Evolutionary conservation across 192 early-diverging fungal species (phyloP), one percentile per base, ranked within the genome.

Genomic region (Backusella tarrabulga): DNA sequence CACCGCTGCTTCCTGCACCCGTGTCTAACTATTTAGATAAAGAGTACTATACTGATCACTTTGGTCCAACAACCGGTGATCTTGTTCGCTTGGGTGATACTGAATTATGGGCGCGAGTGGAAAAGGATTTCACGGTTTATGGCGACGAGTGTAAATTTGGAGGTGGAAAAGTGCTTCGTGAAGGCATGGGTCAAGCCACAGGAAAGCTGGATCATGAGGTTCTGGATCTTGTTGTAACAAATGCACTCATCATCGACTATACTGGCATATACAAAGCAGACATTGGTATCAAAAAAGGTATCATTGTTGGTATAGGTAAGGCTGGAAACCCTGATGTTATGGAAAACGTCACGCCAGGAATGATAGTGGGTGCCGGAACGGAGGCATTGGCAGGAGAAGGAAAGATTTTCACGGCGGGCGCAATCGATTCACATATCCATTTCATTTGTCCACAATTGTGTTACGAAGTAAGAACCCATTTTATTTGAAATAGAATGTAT

Each of bases 61-160:
- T 93, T 80, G 97, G 97, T 6, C 97, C 97, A 19, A 99, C 97
- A 0, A 90, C 88, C 12, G 97, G 97, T 19, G 97, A 99, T 84
- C 87, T 88, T n/a, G 88, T 99, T 29, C 88, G 95, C 40, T 83
- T 99, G 66, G 97, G 90, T 19, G 96, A 99, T 81, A 95, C 94
- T 21, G 80, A 88, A 71, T 85, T 98, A 68, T 94, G 90, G 88
- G 84, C 94, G 9, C 91, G 95, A 69, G 90, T 99, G 69, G 97
- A 99, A 83, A 88, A 87, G 77, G 97, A 99, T 78, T 94, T 82
- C 32, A 97, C 97, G 0, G 83, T 89, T 11, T 98, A 97, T 78
- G 97, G 97, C 29, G 97, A 99, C 77, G 97, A 99, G 80, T 92
- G 92, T 79, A 96, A 97, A 79, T 99, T 99, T 89, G 97, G 97